phyloP scores from a whole-genome alignment of 2,329 filamentous ascomycete genomes.

The Diaporthe australafricana region DNA sequence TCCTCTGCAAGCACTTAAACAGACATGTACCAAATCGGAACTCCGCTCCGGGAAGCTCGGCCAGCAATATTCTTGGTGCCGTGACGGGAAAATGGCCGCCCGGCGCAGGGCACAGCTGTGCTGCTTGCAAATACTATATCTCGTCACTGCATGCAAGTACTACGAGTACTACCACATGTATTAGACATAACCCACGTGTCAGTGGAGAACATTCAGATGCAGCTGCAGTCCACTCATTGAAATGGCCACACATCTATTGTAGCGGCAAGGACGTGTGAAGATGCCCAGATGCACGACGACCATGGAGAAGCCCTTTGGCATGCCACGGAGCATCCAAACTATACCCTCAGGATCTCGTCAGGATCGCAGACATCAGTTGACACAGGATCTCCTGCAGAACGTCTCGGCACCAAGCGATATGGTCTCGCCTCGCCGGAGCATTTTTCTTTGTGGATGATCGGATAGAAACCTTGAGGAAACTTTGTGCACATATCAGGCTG shows the following conservation, averaged over 20 bases:
- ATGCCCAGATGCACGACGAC: not conserved
- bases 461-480: not conserved
- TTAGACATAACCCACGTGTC: too few relatives aligned
- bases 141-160: not conserved
- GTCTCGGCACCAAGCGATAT: not conserved
- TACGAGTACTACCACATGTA: too few relatives aligned
- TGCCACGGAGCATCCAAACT: not conserved
- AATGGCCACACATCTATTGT: not conserved
- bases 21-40: not conserved
- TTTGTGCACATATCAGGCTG: constrained; percentile 3
- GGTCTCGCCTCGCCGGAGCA: not conserved
- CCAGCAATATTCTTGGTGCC: not conserved
- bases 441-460: not conserved
- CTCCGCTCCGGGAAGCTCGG: not conserved
- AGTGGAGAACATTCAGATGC: not conserved
- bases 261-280: not conserved
- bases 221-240: not conserved
- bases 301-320: not conserved
- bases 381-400: constrained; percentile 6
- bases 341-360: not conserved
- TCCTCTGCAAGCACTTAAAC: constrained; percentile 18
- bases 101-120: not conserved
- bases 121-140: not conserved
- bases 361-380: not conserved
- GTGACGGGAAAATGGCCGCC: not conserved